Evolutionary conservation across 2,329 filamentous ascomycete genomes (phyloP).

Genomic region (Metarhizium brunneum): DNA sequence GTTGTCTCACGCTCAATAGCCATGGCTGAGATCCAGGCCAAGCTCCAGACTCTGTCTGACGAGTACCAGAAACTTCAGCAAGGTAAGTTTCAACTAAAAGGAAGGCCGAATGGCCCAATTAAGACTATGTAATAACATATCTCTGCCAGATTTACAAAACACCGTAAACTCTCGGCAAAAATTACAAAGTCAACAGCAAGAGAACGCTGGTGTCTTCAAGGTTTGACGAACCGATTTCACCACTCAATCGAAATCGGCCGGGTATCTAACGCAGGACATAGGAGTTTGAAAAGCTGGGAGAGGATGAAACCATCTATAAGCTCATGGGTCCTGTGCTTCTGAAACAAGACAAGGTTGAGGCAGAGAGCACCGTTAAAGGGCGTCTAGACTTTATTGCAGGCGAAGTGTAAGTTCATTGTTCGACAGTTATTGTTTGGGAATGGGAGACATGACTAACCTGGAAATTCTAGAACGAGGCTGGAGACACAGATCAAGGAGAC

Average conservation of each 20-base stretch:
- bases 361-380: slow-evolving; percentile 81
- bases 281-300: slow-evolving; percentile 74
- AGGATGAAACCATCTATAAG: slow-evolving; percentile 90
- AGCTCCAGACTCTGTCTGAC: slow-evolving; percentile 74
- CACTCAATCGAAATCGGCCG: neutral
- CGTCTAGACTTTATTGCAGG: slow-evolving; percentile 86
- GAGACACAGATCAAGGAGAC: slow-evolving; percentile 46
- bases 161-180: slow-evolving; percentile 75
- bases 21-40: slow-evolving; percentile 68
- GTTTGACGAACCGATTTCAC: slow-evolving; percentile 28
- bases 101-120: neutral
- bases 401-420: slow-evolving; percentile 63
- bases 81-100: slow-evolving; percentile 38
- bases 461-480: slow-evolving; percentile 23
- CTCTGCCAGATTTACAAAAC: slow-evolving; percentile 61
- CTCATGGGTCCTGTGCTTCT: slow-evolving; percentile 84
- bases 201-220: slow-evolving; percentile 82
- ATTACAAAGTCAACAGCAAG: slow-evolving; percentile 87
- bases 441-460: slow-evolving; percentile 8
- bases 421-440: neutral
- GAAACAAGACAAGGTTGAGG: slow-evolving; percentile 90
- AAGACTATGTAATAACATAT: slow-evolving; percentile 3
- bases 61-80: slow-evolving; percentile 82
- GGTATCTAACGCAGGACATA: slow-evolving; percentile 22
- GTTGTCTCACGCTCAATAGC: slow-evolving; percentile 3